These are phyloP conservation scores for Luzula sylvatica DNA, from an alignment of 176 grass and related monocot genomes.

Conservation along the genomic window DNA sequence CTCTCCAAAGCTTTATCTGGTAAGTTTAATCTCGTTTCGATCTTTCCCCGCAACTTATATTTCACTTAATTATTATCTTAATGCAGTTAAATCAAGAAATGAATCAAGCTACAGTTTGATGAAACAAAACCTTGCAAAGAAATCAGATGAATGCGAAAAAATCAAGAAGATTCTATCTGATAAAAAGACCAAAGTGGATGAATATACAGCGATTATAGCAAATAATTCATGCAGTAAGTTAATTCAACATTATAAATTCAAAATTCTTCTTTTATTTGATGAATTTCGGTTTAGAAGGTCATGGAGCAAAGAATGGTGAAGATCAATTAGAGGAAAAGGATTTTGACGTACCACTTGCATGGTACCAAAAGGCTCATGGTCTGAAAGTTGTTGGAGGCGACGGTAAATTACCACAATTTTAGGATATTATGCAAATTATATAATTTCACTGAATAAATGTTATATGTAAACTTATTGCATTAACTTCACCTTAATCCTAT, in stretches of 20 bases:
- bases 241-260: background rate
- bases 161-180: conserved; percentile 39
- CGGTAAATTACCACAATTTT: conserved; percentile 39
- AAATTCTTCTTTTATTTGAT: background rate
- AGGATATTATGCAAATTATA: too few species aligned
- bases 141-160: conserved; percentile 39
- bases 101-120: conserved; percentile 24
- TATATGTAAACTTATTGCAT: background rate
- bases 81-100: conserved; percentile 40
- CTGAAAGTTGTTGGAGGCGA: conserved; percentile 59
- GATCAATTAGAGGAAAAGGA: conserved; percentile 28
- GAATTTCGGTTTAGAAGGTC: conserved; percentile 31
- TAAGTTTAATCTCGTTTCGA: conserved; percentile 14
- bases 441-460: too few species aligned
- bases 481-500: background rate
- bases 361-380: conserved; percentile 77
- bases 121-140: conserved; percentile 32
- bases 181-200: conserved; percentile 38
- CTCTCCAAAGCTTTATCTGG: conserved; percentile 31
- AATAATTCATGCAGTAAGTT: conserved; percentile 38
- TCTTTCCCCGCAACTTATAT: too few species aligned
- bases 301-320: conserved; percentile 40
- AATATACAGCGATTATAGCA: conserved; percentile 34
- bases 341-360: conserved; percentile 42
- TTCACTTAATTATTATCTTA: too few species aligned